Base-by-base conservation (phyloP, 129 eudicot species). In the Pseudognaphalium luteoalbum region DNA sequence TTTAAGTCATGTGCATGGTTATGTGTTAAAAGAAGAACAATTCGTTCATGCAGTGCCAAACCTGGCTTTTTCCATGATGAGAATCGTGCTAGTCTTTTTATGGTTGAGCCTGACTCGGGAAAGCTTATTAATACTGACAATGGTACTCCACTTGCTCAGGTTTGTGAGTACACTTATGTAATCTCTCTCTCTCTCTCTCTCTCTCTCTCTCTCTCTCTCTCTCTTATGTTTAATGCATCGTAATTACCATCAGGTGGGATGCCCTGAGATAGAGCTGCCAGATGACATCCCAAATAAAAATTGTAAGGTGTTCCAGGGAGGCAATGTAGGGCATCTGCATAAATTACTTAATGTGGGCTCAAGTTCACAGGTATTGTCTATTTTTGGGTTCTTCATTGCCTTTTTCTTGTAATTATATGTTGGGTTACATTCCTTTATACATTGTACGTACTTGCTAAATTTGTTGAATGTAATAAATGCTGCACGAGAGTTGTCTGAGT, bases 91-190 rank as follows among this genome's bases (percentile, higher is more conserved):
- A 89, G 77, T 72, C 88, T 94, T 63, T 94, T 94, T 69, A 92
- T 89, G 87, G 99, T 94, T 76, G 96, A 82, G 62, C 86, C 90
- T 4, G 85, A 86, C 59, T 87, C 97, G 2, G 99, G 97, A 68
- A 91, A 88, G 96, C 99, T 94, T 75, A 39, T 89, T 69, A 94
- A 94, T 60, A 94, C 99, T 5, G 96, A 94, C 67, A 94, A 94
- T 76, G 99, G 99, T 20, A 89, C 90, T 75, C 99, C 99, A 78
- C 89, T 94, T 90, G 83, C 91, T 83, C 97, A 89, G 97, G 99
- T 93, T 66, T 68, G 84, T 70, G 42, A 37, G 39, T 70, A 74
- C 52, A 72, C 29, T 35, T 76, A 7, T n/a, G 9, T n/a, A 63
- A 17, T 68, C 15, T 22, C 7, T n/a, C 57, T 17, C 39, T 33